Percentiles rank a stretch among this genome's conserved stretches.
These are phyloP conservation scores for Melaleuca quinquenervia DNA, from an alignment of 345 rosid genomes.

Conservation along the genomic window DNA sequence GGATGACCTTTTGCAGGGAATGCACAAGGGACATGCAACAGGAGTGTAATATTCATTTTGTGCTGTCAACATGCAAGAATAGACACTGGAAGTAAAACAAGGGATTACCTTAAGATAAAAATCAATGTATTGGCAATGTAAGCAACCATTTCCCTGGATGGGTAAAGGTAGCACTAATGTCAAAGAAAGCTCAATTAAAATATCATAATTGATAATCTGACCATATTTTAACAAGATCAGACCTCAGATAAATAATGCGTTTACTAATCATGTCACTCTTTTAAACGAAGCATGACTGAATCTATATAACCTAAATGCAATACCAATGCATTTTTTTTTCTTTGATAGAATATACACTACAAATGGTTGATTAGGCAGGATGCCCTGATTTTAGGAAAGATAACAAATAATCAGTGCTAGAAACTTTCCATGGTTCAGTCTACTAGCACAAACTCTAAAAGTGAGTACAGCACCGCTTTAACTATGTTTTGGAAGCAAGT, in stretches of 20 bases:
- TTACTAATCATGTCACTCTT: neutral
- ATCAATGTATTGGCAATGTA: slow-evolving; percentile 95
- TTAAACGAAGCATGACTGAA: neutral
- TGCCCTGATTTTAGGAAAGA: neutral
- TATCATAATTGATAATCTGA: neutral
- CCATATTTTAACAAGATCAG: neutral
- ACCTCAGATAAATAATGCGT: neutral
- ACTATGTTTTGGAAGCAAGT: neutral
- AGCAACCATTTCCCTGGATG: slow-evolving; percentile 90
- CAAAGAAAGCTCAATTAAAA: neutral
- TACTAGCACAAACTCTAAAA: neutral
- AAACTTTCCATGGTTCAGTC: neutral
- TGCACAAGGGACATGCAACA: neutral
- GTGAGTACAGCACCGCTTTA: neutral
- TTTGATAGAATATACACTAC: neutral
- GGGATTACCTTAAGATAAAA: slow-evolving; percentile 74
- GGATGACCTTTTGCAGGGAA: neutral
- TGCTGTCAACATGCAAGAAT: neutral
- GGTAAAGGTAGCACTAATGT: neutral
- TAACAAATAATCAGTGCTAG: neutral
- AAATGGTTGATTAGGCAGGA: neutral
- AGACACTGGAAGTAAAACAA: neutral
- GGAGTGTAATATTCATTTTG: neutral
- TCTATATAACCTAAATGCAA: neutral
- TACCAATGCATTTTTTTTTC: neutral